A percentile compares a stretch with the other conserved stretches of the same genome.
Conservation (phyloP, 768 basidiomycete genomes). For the Paxillus involutus region DNA sequence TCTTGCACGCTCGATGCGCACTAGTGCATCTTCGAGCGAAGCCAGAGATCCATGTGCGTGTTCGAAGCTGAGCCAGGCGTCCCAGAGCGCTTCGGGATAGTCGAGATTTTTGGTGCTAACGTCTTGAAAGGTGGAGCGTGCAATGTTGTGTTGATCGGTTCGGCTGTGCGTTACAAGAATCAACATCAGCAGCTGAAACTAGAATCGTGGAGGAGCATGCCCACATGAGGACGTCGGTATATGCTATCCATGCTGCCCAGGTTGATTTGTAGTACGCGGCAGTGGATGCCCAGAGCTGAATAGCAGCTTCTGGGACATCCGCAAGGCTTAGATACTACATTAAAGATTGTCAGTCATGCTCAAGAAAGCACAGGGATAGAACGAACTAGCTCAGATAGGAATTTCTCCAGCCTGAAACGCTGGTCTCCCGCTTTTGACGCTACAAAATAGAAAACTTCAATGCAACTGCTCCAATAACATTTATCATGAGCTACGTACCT, state of each 20-base stretch:
- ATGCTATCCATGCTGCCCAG: constrained; percentile 74
- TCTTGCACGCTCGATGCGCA: constrained; percentile 65
- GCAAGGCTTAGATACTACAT: constrained; percentile 46
- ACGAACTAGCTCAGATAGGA: constrained; percentile 73
- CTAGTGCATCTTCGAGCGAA: constrained; percentile 60
- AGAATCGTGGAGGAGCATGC: constrained; percentile 19
- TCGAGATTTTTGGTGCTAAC: constrained; percentile 75
- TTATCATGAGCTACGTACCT: constrained; percentile 36
- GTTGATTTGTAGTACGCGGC: constrained; percentile 66
- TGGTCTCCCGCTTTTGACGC: constrained; percentile 72
- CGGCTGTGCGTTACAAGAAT: constrained; percentile 36
- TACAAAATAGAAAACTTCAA: constrained; percentile 24
- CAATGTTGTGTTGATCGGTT: constrained; percentile 52
- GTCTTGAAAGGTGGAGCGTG: constrained; percentile 66
- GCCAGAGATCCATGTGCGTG: constrained; percentile 73
- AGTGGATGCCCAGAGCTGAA: constrained; percentile 65
- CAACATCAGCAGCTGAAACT: background rate
- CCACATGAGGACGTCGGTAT: constrained; percentile 73
- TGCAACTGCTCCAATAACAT: background rate
- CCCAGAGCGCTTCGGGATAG: constrained; percentile 95
- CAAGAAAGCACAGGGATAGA: background rate
- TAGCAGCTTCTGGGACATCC: constrained; percentile 52
- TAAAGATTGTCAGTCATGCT: background rate
- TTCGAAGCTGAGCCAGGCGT: constrained; percentile 89
- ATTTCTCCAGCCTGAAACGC: constrained; percentile 80